A percentile compares a stretch with the other conserved stretches of the same genome.
Conservation (phyloP, 2,329 filamentous ascomycete genomes). For the Colletotrichum sojae region DNA sequence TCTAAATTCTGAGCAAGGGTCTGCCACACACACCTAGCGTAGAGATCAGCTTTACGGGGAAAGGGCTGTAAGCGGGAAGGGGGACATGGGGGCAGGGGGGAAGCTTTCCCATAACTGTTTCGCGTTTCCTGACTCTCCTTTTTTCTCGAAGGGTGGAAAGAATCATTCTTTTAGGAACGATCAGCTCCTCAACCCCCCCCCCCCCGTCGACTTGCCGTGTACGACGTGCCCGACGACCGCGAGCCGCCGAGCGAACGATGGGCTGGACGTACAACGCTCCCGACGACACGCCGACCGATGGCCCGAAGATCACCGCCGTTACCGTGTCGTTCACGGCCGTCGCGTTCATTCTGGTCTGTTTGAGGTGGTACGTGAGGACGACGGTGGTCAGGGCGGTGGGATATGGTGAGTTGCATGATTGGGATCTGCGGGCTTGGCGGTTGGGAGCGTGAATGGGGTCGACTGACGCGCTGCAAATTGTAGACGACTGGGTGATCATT, state of each 20-base stretch:
- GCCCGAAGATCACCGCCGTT: constrained; percentile 49
- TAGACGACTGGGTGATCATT: constrained; percentile 43
- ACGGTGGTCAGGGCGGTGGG: constrained; percentile 53
- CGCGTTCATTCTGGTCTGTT: constrained; percentile 49
- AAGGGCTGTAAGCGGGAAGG: too few species aligned
- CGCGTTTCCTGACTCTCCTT: neutral
- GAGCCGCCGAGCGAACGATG: constrained; percentile 43
- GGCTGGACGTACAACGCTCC: constrained; percentile 55
- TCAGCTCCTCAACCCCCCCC: too few species aligned
- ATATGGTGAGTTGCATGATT: constrained; percentile 32
- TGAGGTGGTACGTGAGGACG: constrained; percentile 53
- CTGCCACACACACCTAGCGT: too few species aligned
- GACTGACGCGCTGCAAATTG: constrained; percentile 7
- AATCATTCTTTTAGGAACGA: too few species aligned
- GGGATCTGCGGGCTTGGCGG: neutral
- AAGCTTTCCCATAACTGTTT: too few species aligned
- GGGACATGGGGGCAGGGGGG: too few species aligned
- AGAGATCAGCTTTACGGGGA: too few species aligned
- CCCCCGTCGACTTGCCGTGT: too few species aligned
- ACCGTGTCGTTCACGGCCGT: constrained; percentile 48
- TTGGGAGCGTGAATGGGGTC: neutral
- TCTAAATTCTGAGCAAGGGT: too few species aligned
- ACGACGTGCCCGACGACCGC: neutral
- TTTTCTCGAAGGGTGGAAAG: neutral
- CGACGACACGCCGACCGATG: constrained; percentile 51